phyloP scores from a whole-genome alignment of 345 rosid genomes.

The Rhodamnia rubescens region DNA sequence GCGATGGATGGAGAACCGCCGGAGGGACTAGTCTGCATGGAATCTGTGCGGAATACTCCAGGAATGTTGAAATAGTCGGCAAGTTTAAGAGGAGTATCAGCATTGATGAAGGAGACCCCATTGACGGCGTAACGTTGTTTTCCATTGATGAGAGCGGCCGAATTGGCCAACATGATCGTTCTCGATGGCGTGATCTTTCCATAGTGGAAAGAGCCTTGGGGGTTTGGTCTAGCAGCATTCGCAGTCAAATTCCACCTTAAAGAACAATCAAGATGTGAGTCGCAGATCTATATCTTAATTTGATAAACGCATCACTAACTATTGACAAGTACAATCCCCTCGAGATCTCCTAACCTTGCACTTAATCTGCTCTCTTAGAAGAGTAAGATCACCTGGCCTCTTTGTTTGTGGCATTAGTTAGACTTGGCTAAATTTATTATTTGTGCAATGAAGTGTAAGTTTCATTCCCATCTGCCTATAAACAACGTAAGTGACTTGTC shows the following conservation, averaged over 20 bases:
- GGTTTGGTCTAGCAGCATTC: slow-evolving; percentile 16
- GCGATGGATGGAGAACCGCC: background rate
- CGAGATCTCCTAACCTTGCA: background rate
- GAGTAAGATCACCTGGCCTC: background rate
- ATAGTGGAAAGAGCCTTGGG: slow-evolving; percentile 19
- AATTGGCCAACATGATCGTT: slow-evolving; percentile 5
- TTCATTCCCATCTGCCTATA: background rate
- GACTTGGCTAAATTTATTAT: background rate
- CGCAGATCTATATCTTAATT: background rate
- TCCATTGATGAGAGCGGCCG: slow-evolving; percentile 14
- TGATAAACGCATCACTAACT: background rate
- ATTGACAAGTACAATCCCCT: background rate
- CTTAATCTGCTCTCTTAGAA: background rate
- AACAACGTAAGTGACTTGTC: background rate
- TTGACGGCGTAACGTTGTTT: slow-evolving; percentile 13
- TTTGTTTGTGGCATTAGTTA: background rate
- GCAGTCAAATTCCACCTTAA: slow-evolving; percentile 19
- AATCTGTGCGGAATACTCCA: slow-evolving; percentile 10
- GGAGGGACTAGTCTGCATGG: slow-evolving; percentile 6
- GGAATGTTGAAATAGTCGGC: slow-evolving; percentile 13
- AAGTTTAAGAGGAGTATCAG: slow-evolving; percentile 15
- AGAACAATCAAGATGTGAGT: background rate
- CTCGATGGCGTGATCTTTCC: slow-evolving; percentile 11
- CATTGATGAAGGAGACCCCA: slow-evolving; percentile 5
- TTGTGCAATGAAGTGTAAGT: background rate